These are phyloP conservation scores for Verruconis gallopava DNA, from an alignment of 2,329 filamentous ascomycete species.

Conservation along the genomic window DNA sequence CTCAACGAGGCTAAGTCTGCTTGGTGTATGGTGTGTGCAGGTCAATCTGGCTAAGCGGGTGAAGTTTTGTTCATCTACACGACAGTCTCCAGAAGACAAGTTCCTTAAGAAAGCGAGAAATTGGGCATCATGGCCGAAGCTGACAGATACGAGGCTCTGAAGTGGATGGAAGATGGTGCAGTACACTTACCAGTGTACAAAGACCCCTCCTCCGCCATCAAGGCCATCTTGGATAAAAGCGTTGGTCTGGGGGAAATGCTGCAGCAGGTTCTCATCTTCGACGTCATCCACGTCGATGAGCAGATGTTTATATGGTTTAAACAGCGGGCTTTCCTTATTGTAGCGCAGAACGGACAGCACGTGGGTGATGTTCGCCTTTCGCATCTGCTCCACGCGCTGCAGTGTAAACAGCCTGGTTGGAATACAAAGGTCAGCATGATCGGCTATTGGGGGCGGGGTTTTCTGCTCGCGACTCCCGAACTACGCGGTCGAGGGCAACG, in stretches of 20 bases:
- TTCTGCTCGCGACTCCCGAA: too few species aligned
- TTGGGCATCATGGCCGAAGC: not conserved
- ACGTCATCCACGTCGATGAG: constrained; percentile 81
- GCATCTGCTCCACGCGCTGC: constrained; percentile 55
- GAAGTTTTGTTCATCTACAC: too few species aligned
- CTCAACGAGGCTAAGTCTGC: too few species aligned
- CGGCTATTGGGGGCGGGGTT: not conserved
- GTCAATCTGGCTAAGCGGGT: too few species aligned
- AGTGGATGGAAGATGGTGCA: not conserved
- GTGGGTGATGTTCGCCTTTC: constrained; percentile 69
- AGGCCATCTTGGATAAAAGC: constrained; percentile 73
- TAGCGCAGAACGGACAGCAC: constrained; percentile 71
- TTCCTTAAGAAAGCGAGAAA: too few species aligned
- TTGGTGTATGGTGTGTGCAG: too few species aligned
- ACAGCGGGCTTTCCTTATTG: constrained; percentile 41
- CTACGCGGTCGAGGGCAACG: constrained; percentile 20
- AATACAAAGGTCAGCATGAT: not conserved
- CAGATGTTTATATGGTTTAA: constrained; percentile 55
- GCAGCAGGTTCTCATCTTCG: constrained; percentile 74
- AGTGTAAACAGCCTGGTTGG: constrained; percentile 60
- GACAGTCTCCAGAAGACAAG: too few species aligned
- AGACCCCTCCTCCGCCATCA: constrained; percentile 44
- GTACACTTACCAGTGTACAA: constrained; percentile 55
- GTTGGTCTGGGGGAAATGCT: constrained; percentile 66
- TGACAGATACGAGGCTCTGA: not conserved